Evolutionary conservation across 495 filamentous ascomycete species (phyloP).

Genomic region (Xylaria bambusicola): DNA sequence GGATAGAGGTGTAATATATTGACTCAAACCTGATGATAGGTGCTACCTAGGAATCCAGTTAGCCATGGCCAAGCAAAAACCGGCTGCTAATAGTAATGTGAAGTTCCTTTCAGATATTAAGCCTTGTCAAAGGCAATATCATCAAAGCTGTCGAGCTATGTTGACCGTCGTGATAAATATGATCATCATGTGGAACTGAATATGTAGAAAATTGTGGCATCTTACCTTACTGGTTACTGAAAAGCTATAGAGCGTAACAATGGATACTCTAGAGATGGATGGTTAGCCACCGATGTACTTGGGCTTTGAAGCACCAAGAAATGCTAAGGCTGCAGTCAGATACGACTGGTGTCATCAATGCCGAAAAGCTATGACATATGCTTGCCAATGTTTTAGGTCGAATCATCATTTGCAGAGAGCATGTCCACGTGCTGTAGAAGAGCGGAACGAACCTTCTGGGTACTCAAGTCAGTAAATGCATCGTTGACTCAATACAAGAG

Average conservation of each 20-base stretch:
- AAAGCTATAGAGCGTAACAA: not conserved
- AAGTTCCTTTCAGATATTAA: conserved; percentile 58
- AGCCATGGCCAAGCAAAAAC: not conserved
- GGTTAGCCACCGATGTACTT: conserved; percentile 26
- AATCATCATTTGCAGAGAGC: conserved; percentile 62
- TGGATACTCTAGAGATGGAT: conserved; percentile 6
- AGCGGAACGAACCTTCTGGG: conserved; percentile 13
- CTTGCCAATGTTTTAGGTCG: conserved; percentile 69
- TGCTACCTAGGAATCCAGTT: not conserved
- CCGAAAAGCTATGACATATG: conserved; percentile 80
- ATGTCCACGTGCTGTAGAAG: conserved; percentile 8
- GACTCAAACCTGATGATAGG: no score
- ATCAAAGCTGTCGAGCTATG: conserved; percentile 86
- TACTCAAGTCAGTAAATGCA: conserved; percentile 12
- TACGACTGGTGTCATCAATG: conserved; percentile 61
- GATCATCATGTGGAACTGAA: conserved; percentile 62
- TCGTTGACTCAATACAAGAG: conserved; percentile 9
- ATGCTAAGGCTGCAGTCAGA: conserved; percentile 40
- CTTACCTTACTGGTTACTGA: conserved; percentile 20
- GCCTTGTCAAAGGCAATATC: conserved; percentile 91
- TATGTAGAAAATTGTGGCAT: not conserved
- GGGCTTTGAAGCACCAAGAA: conserved; percentile 8
- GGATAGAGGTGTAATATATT: not conserved
- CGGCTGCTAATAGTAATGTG: not conserved
- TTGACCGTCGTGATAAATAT: conserved; percentile 95